Base-by-base conservation (phyloP, 768 basidiomycete genomes). In the Crassisporium funariophilum region DNA sequence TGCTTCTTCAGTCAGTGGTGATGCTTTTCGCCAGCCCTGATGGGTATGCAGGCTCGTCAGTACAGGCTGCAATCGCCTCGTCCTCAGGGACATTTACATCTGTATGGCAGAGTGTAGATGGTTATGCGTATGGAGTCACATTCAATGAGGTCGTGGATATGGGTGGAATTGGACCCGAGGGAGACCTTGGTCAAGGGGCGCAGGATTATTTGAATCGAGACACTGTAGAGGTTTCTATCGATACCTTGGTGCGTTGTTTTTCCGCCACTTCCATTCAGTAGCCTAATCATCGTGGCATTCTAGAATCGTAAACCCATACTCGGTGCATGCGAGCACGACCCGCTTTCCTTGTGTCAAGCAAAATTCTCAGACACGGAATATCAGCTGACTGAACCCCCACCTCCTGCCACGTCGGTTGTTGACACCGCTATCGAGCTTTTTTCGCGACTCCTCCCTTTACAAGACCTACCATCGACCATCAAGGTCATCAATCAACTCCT, bases 361-460 rank as follows among this genome's bases (percentile, higher is more conserved):
- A 66, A 63, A 19, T 62, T 74, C 12, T 62, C 68, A 1, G 71
- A 74, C 41, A 63, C 71, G 5, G 77, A 79, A 46, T 77, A 77
- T 40, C 57, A 60, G 10, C 58, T 75, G 34, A 66, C 78, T 2
- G 84, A 86, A 56, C 80, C 88, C 6, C 82, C 89, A 6, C 84
- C 94, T 2, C 73, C 94, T 2, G 75, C 81, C 0, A 92, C 91
- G 0, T 81, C 88, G 4, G 88, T 92, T 8, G 88, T 97, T 20
- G 90, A 98, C 62, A 83, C 87, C 5, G 88, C 92, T 0, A 84
- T 98, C n/a, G 82, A 88, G 34, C 75, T 98, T 2, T 98, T 98
- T 57, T 74, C 90, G 0, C 76, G 79, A 25, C 68, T 97, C 27
- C 77, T 97, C 20, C 85, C 90, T 1, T 65, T 84, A 17, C 95